A percentile compares a stretch with the other conserved stretches of the same genome.
phyloP scores from a whole-genome alignment of 768 basidiomycete species.

The Tylopilus rubrobrunneus region DNA sequence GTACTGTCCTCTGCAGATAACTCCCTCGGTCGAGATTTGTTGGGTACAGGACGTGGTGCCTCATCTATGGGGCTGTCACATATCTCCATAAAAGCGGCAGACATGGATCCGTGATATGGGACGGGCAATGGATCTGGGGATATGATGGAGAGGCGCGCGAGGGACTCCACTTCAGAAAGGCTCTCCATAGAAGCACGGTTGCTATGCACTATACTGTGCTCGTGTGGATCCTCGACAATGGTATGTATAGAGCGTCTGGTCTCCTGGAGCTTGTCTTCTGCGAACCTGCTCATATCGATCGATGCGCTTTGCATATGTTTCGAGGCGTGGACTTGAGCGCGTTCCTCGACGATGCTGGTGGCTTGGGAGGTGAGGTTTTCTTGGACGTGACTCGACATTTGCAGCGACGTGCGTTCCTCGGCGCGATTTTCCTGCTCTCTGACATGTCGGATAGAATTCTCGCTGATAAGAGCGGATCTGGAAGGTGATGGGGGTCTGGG shows the following conservation, averaged over 20 bases:
- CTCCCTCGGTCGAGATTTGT: constrained; percentile 14
- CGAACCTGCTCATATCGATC: constrained; percentile 16
- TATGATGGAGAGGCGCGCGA: constrained; percentile 25
- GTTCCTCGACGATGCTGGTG: constrained; percentile 9
- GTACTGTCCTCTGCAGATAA: constrained; percentile 19
- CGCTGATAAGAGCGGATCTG: constrained; percentile 11
- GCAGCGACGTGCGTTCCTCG: constrained; percentile 18
- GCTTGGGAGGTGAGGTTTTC: constrained; percentile 12
- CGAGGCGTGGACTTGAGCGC: constrained; percentile 9
- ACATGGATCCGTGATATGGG: constrained; percentile 39
- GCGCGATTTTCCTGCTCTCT: constrained; percentile 11
- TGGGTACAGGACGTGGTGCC: constrained; percentile 5
- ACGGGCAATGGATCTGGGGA: constrained; percentile 46
- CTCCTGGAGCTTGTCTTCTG: constrained; percentile 18
- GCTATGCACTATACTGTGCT: constrained; percentile 13
- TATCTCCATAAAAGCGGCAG: constrained; percentile 28
- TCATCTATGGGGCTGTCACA: constrained; percentile 32
- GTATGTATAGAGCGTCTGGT: constrained; percentile 27
- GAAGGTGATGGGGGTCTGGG: constrained; percentile 10
- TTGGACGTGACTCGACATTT: constrained; percentile 10
- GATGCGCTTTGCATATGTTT: constrained; percentile 13
- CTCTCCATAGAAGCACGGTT: constrained; percentile 14
- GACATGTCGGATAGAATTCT: constrained; percentile 7
- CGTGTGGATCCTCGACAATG: constrained; percentile 27
- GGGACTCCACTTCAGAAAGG: constrained; percentile 24